A percentile compares a stretch with the other conserved stretches of the same genome.
Evolutionary conservation across 768 basidiomycete genomes (phyloP).

Genomic region (Lenzites betulinus): DNA sequence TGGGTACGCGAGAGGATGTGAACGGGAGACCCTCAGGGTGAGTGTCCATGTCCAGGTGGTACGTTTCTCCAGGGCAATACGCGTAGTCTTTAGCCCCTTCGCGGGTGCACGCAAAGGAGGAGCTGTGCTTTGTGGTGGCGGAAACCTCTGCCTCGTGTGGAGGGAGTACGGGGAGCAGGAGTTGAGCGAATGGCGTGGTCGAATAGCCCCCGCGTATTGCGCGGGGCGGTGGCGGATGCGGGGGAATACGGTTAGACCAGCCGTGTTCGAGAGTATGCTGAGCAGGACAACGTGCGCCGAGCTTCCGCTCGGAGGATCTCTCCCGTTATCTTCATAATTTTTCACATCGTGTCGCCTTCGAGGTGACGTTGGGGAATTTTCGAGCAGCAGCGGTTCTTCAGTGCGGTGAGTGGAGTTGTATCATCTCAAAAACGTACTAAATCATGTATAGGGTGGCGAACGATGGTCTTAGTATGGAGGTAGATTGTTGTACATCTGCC

Average conservation of each 20-base stretch:
- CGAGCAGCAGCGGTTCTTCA: no score
- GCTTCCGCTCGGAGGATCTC: constrained; percentile 1
- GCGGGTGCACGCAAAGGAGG: constrained; percentile 8
- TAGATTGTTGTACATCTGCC: no score
- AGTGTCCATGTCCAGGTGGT: constrained; percentile 11
- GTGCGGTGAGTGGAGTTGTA: background rate
- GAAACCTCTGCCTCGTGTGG: constrained; percentile 13
- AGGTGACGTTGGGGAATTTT: background rate
- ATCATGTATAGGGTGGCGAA: no score
- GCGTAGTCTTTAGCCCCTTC: constrained; percentile 5
- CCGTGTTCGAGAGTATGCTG: constrained; percentile 23
- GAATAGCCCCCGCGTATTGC: constrained; percentile 1
- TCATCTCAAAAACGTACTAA: background rate
- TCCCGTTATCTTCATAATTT: constrained; percentile 9
- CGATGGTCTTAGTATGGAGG: no score
- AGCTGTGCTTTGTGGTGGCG: constrained; percentile 11
- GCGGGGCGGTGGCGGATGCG: constrained; percentile 24
- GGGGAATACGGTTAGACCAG: constrained; percentile 24
- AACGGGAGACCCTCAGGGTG: background rate
- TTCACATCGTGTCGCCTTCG: constrained; percentile 15
- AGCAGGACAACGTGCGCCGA: constrained; percentile 5
- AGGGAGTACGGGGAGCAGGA: constrained; percentile 23
- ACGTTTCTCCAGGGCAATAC: constrained; percentile 22
- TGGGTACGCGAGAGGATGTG: constrained; percentile 15
- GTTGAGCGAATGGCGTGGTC: constrained; percentile 21